Evolutionary conservation across 2,329 filamentous ascomycete genomes (phyloP), one percentile per base, ranked within the genome.

Genomic region (Xylariaceae sp.): DNA sequence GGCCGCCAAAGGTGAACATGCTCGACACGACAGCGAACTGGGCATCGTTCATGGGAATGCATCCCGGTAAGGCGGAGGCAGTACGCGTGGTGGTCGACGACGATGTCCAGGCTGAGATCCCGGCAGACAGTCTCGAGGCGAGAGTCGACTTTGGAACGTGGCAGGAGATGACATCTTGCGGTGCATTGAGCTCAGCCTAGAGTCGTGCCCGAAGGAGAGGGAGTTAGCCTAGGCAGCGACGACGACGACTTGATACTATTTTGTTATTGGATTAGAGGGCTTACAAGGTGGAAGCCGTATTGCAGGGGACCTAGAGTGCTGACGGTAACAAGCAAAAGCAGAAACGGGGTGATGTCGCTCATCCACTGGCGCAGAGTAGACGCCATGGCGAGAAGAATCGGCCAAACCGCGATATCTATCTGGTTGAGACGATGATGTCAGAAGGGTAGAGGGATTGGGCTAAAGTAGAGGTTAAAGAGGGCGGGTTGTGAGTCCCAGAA

Each of bases 111-210:
- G 67, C 64, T 47, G 65, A 63, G 13, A 73, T 55, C 55, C 62
- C 65, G 54, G 68, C 64, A 41, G 69, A 64, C 54, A 72, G 54
- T 51, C 67, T 66, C 45, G 73, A 70, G 7, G 70, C 71, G 63
- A 83, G 79, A 47, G 78, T 58, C 13, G 56, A 77, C 65, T 83
- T 81, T 65, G 85, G 86, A 66, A 64, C 60, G 8, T 85, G 85
- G 77, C 94, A 97, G 59, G 90, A 95, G 68, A 99, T 88, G 69
- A 95, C 90, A 79, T 92, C 88, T 81, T 97, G 88, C 7, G 94
- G 94, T 7, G 93, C 91, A 73, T 99, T 99, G 64, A 99, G 84
- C 74, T 97, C 94, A 67, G 92, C 90, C 92, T 93, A 69, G 9
- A 53, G 37, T 63, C 10, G 53, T 18, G 30, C 10, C 4, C 47